phyloP scores from a whole-genome alignment of 176 grass and related monocot species.

The Musa acuminata region DNA sequence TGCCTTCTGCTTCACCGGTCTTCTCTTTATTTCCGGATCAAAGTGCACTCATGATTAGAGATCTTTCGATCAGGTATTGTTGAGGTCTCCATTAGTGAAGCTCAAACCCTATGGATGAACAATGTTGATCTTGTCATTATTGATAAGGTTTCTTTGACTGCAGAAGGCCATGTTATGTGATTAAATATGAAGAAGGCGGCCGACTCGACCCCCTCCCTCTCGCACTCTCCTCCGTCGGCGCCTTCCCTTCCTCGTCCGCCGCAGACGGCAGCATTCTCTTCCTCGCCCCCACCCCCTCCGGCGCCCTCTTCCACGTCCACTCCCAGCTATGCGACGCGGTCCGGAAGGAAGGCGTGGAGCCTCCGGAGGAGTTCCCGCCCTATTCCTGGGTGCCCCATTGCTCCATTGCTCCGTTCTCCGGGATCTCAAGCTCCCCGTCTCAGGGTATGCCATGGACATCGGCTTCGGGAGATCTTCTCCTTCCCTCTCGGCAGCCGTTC shows the following conservation, averaged over 20 bases:
- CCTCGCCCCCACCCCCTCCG: slow-evolving; percentile 66
- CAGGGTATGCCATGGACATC: slow-evolving; percentile 91
- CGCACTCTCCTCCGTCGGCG: slow-evolving; percentile 38
- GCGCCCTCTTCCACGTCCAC: slow-evolving; percentile 60
- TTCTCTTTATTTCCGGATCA: too few relatives aligned
- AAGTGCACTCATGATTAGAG: too few relatives aligned
- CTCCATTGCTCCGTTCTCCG: slow-evolving; percentile 64
- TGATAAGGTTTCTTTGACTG: too few relatives aligned
- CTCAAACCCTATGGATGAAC: too few relatives aligned
- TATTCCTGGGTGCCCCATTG: slow-evolving; percentile 77
- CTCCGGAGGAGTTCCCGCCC: slow-evolving; percentile 58
- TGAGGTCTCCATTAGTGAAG: too few relatives aligned
- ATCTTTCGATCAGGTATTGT: too few relatives aligned
- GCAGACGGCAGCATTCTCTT: slow-evolving; percentile 42
- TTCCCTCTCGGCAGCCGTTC: slow-evolving; percentile 62
- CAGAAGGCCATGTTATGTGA: too few relatives aligned
- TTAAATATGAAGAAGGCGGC: not conserved
- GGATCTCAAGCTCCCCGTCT: slow-evolving; percentile 90
- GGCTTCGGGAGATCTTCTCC: slow-evolving; percentile 80
- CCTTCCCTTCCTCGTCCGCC: slow-evolving; percentile 26
- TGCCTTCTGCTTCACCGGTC: too few relatives aligned
- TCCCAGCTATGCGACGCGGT: slow-evolving; percentile 86
- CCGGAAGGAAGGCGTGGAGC: slow-evolving; percentile 75
- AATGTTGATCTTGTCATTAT: too few relatives aligned
- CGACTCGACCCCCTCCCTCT: slow-evolving; percentile 68